Evolutionary conservation across 257 asterid species (phyloP).

Genomic region (Cordia subcordata): DNA sequence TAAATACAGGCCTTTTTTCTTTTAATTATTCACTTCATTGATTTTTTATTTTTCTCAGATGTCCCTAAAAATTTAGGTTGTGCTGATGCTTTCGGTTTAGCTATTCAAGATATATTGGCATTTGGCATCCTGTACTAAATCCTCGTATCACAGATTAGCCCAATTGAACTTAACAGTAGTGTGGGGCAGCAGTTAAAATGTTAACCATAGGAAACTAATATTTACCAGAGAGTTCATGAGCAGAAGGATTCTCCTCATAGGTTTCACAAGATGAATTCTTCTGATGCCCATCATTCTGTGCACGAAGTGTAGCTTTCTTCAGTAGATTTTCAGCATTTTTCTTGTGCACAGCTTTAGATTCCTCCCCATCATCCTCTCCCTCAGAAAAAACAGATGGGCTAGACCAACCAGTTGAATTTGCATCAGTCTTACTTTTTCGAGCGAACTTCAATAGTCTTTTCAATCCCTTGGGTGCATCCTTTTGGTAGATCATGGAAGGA

Average conservation of each 20-base stretch:
- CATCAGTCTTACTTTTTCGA: slow-evolving; percentile 77
- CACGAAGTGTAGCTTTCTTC: slow-evolving; percentile 72
- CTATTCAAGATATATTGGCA: too few species aligned
- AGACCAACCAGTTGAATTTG: slow-evolving; percentile 63
- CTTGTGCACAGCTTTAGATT: slow-evolving; percentile 46
- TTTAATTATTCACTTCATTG: too few species aligned
- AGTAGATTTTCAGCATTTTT: slow-evolving; percentile 58
- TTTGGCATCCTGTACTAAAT: too few species aligned
- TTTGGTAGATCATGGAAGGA: slow-evolving; percentile 61
- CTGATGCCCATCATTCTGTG: slow-evolving; percentile 47
- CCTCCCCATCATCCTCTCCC: slow-evolving; percentile 89
- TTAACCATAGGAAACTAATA: slow-evolving; percentile 1
- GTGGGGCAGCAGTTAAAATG: neutral
- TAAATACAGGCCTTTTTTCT: too few species aligned
- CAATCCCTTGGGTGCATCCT: slow-evolving; percentile 90
- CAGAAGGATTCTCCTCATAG: slow-evolving; percentile 25
- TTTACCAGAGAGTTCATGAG: slow-evolving; percentile 48
- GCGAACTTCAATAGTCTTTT: slow-evolving; percentile 92
- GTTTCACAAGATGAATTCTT: slow-evolving; percentile 15
- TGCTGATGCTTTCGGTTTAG: too few species aligned
- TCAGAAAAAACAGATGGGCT: slow-evolving; percentile 80
- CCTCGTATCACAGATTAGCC: too few species aligned
- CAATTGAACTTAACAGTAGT: too few species aligned
- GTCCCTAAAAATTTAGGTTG: too few species aligned
- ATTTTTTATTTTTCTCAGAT: too few species aligned